Evolutionary conservation across 345 rosid species (phyloP), one percentile per base, ranked within the genome.

Genomic region (Citropsis articulata): DNA sequence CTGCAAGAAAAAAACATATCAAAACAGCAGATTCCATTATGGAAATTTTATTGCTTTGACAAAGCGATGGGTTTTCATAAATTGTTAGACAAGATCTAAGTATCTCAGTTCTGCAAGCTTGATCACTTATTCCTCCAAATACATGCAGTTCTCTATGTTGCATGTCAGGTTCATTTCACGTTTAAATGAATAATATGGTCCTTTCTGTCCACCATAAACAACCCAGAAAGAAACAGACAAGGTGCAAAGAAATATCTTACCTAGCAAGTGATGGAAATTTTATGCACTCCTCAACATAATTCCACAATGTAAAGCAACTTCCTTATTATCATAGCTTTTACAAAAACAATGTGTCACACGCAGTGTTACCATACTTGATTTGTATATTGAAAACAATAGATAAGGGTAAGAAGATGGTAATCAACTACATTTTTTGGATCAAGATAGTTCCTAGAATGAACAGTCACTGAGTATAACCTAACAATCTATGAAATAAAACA

Each of bases 281-380:
- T 87, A 93, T 88, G 91, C 99, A 95, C 87, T 93, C 99, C 98
- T 90, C 83, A 95, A 84, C 97, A 93, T 92, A 81, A 81, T 89
- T 87, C 99, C 99, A 77, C 94, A 92, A 83, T 87, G 89, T 84
- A 91, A 79, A 81, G 99, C 98, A 77, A 92, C 90, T 85, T 95
- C 97, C 89, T 93, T 93, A 89, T 92, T 91, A 75, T 95, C 98
- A 84, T 95, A 95, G 85, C 99, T 87, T 75, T 71, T 68, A 79
- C 75, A 57, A 67, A n/a, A 69, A 81, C 55, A 81, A 60, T 33
- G 61, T 40, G 72, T 38, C 55, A 56, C 60, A 40, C 6, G 9
- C 25, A 42, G 18, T 55, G 31, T 69, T 62, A 57, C 69, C 48
- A 69, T 9, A 25, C 7, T 64, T 55, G 48, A 76, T 70, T 42